Percentiles rank a stretch among this genome's conserved stretches.
Conservation (phyloP, 257 asterid species). For the Coffea eugenioides region DNA sequence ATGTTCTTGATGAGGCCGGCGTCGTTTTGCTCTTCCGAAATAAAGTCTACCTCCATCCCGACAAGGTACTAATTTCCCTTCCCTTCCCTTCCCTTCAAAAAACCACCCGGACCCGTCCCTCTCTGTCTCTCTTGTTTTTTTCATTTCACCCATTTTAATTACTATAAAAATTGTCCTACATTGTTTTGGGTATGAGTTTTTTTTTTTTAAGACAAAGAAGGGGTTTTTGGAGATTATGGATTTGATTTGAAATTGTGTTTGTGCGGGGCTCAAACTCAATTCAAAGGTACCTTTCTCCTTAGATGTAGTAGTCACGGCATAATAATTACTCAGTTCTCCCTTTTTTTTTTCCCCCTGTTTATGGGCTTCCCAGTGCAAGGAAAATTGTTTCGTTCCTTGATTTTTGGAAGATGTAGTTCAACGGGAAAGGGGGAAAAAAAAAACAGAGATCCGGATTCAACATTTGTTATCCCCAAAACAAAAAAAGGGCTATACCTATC, state of each 20-base stretch:
- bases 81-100: too few species aligned
- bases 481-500: background rate
- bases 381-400: background rate
- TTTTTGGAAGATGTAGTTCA: background rate
- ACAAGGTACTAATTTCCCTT: conserved; percentile 45
- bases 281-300: too few species aligned
- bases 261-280: background rate
- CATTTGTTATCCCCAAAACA: background rate
- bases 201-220: background rate
- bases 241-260: background rate
- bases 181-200: background rate
- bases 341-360: too few species aligned
- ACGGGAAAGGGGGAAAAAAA: background rate
- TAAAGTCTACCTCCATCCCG: conserved; percentile 85
- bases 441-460: background rate
- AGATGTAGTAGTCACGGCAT: too few species aligned
- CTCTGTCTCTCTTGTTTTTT: background rate
- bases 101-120: background rate
- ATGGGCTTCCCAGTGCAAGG: background rate
- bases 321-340: too few species aligned
- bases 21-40: conserved; percentile 80
- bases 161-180: too few species aligned
- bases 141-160: background rate
- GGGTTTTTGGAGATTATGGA: background rate
- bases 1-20: conserved; percentile 90